Percentiles rank a stretch among this genome's conserved stretches.
phyloP scores from a whole-genome alignment of 495 filamentous ascomycete genomes.

The Jackrogersella multiformis region DNA sequence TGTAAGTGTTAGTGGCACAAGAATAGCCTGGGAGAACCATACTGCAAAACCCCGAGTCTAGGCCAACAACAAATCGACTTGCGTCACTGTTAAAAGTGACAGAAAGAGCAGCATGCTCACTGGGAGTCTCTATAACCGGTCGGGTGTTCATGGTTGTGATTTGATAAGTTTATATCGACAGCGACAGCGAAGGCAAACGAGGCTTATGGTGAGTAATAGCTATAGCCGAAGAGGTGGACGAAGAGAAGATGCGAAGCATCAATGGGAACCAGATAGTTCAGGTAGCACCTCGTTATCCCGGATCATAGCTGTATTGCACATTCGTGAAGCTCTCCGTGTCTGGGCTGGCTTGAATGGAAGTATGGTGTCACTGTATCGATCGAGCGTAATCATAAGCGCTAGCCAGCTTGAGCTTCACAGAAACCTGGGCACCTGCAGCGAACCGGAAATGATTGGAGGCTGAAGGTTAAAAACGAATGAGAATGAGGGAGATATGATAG shows the following conservation, averaged over 20 bases:
- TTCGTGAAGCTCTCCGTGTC: slow-evolving; percentile 29
- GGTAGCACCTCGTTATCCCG: slow-evolving; percentile 15
- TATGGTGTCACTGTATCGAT: not conserved
- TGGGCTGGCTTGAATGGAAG: slow-evolving; percentile 10
- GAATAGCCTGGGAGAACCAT: slow-evolving; percentile 47
- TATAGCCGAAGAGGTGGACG: slow-evolving; percentile 10
- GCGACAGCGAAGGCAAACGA: not conserved
- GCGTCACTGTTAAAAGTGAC: slow-evolving; percentile 87
- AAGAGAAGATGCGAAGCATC: slow-evolving; percentile 29
- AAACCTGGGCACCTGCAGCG: not conserved
- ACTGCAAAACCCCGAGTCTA: slow-evolving; percentile 90
- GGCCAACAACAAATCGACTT: slow-evolving; percentile 87
- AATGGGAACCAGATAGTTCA: slow-evolving; percentile 35
- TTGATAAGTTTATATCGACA: slow-evolving; percentile 15
- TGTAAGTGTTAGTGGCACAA: slow-evolving; percentile 23
- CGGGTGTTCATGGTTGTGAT: slow-evolving; percentile 83
- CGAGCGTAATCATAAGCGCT: slow-evolving; percentile 17
- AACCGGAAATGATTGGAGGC: not conserved
- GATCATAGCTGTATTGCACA: slow-evolving; percentile 40
- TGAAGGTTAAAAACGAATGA: slow-evolving; percentile 4
- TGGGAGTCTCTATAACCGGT: slow-evolving; percentile 80
- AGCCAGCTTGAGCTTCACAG: slow-evolving; percentile 19
- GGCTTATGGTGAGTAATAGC: slow-evolving; percentile 12
- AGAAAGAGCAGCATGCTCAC: slow-evolving; percentile 79
- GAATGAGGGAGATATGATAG: slow-evolving; percentile 7